These are phyloP conservation scores for Aristolochia contorta DNA, from an alignment of 164 flowering plant genomes.

Conservation along the genomic window DNA sequence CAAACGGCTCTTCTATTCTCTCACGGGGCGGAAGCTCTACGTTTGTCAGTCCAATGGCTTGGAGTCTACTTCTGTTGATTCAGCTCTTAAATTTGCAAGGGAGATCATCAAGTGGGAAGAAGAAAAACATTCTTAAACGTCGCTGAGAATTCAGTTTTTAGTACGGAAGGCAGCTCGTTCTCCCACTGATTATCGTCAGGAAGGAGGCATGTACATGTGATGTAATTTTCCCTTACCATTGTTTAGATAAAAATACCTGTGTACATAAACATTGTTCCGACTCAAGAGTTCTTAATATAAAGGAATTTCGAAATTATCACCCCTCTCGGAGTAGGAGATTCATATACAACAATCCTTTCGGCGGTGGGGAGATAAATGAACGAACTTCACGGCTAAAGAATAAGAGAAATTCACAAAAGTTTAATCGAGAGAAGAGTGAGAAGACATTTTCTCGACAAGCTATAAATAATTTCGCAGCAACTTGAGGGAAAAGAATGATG, in stretches of 20 bases:
- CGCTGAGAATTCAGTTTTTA: slow-evolving; percentile 56
- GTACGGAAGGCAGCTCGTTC: slow-evolving; percentile 61
- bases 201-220: too few species aligned
- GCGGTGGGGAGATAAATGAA: not conserved
- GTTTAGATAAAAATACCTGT: too few species aligned
- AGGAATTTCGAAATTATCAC: too few species aligned
- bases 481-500: too few species aligned
- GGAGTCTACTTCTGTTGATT: slow-evolving; percentile 62
- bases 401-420: too few species aligned
- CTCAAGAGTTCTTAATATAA: too few species aligned
- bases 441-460: not conserved
- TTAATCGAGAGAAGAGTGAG: not conserved
- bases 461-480: too few species aligned
- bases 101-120: slow-evolving; percentile 94
- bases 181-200: slow-evolving; percentile 25
- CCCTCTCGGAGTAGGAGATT: too few species aligned
- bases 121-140: slow-evolving; percentile 44
- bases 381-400: not conserved
- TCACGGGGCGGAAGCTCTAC: slow-evolving; percentile 69
- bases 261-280: too few species aligned
- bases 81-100: slow-evolving; percentile 59
- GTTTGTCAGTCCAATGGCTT: slow-evolving; percentile 57
- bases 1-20: slow-evolving; percentile 60
- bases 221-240: too few species aligned
- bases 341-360: too few species aligned